Percentiles rank a stretch among this genome's conserved stretches.
Conservation (phyloP, 345 rosid species). For the Brassica nigra region DNA sequence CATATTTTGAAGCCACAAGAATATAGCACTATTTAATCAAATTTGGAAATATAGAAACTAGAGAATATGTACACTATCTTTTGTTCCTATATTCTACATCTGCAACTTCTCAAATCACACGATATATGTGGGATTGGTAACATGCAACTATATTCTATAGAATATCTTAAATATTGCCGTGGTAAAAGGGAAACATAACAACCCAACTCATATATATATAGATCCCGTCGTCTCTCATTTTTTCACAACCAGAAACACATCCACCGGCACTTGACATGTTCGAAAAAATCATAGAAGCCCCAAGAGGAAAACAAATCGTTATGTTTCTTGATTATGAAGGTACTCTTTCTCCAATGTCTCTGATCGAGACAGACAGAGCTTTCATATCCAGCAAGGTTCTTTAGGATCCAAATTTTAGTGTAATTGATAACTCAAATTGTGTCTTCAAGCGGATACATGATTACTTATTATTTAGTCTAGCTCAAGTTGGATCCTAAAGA, state of each 20-base stretch:
- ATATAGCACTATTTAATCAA: neutral
- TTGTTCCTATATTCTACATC: neutral
- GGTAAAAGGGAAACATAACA: neutral
- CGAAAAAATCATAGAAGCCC: conserved; percentile 57
- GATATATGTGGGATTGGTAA: neutral
- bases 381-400: conserved; percentile 47
- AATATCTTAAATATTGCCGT: neutral
- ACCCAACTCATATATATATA: neutral
- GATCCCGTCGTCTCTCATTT: neutral
- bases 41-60: neutral
- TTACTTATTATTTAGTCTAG: too few relatives aligned
- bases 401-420: neutral
- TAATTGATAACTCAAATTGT: too few relatives aligned
- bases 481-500: too few relatives aligned
- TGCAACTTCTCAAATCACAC: neutral
- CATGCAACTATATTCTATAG: neutral
- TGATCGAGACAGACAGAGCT: conserved; percentile 66
- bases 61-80: neutral
- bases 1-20: neutral
- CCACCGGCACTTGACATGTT: conserved; percentile 85
- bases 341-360: conserved; percentile 94
- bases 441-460: too few relatives aligned
- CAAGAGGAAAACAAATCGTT: conserved; percentile 82
- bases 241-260: conserved; percentile 51
- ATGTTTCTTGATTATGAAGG: conserved; percentile 95